phyloP scores from a whole-genome alignment of 495 filamentous ascomycete genomes.

The Hypoxylon cercidicola region DNA sequence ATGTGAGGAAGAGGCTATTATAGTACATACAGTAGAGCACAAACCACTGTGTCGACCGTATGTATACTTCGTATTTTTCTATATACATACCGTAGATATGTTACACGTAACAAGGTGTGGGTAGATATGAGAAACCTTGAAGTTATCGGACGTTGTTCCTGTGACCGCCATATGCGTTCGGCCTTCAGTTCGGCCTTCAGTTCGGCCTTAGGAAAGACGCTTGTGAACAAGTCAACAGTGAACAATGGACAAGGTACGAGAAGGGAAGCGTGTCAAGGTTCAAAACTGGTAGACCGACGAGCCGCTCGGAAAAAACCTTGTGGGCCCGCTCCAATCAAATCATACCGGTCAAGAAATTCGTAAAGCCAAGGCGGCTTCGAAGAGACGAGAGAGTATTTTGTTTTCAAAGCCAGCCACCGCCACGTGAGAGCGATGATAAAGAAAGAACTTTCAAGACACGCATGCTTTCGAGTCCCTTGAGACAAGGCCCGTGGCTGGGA shows the following conservation, averaged over 20 bases:
- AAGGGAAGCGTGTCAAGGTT: slow-evolving; percentile 26
- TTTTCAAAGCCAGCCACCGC: slow-evolving; percentile 35
- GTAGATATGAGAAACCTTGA: slow-evolving; percentile 1
- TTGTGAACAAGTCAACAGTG: slow-evolving; percentile 16
- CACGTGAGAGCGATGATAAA: slow-evolving; percentile 39
- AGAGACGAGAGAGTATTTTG: slow-evolving; percentile 35
- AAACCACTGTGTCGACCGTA: slow-evolving; percentile 18
- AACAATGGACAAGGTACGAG: slow-evolving; percentile 7
- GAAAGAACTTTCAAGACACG: not conserved
- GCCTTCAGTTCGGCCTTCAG: not conserved
- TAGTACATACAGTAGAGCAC: not conserved
- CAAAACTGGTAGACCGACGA: slow-evolving; percentile 40
- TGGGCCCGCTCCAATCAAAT: slow-evolving; percentile 25
- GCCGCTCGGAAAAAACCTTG: slow-evolving; percentile 34
- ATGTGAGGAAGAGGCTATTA: slow-evolving; percentile 30
- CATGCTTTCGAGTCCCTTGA: not conserved
- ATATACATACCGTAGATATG: slow-evolving; percentile 18
- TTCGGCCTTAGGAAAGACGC: slow-evolving; percentile 6
- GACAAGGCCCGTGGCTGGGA: slow-evolving; percentile 15
- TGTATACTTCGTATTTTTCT: slow-evolving; percentile 8
- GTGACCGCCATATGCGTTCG: slow-evolving; percentile 22
- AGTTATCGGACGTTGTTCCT: slow-evolving; percentile 18
- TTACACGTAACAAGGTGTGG: slow-evolving; percentile 34
- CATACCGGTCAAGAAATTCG: slow-evolving; percentile 31
- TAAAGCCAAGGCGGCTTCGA: slow-evolving; percentile 25